Percentiles rank a stretch among this genome's conserved stretches.
These are phyloP conservation scores for Pelargonium nanum DNA, from an alignment of 345 rosid genomes.

Conservation along the genomic window DNA sequence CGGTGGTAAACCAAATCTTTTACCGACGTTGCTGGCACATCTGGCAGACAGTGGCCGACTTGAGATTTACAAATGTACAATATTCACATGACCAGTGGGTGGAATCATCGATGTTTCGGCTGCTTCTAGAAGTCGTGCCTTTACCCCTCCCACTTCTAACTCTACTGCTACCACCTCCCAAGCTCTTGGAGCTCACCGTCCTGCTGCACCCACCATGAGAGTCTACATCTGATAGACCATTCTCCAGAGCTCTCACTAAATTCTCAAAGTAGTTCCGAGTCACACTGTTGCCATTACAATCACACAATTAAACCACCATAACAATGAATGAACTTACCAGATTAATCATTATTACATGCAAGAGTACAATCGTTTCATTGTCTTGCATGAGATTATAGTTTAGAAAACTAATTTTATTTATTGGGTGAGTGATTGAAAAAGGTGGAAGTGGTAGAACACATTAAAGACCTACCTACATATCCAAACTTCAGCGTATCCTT, in stretches of 20 bases:
- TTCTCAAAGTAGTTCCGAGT: slow-evolving; percentile 94
- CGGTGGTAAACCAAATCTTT: background rate
- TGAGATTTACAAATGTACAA: slow-evolving; percentile 15
- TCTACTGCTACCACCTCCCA: slow-evolving; percentile 30
- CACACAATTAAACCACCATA: background rate
- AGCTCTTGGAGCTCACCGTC: slow-evolving; percentile 38
- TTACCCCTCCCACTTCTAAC: slow-evolving; percentile 41
- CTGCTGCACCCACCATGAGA: slow-evolving; percentile 53
- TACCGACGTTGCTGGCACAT: slow-evolving; percentile 15
- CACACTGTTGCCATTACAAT: slow-evolving; percentile 41
- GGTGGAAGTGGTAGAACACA: no score
- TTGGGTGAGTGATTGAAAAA: no score
- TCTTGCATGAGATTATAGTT: no score
- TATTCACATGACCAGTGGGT: slow-evolving; percentile 17
- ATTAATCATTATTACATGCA: background rate
- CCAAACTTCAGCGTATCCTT: no score
- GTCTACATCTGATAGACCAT: slow-evolving; percentile 84
- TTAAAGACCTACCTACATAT: no score
- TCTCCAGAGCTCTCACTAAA: slow-evolving; percentile 85
- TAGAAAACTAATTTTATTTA: no score
- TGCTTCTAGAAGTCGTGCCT: slow-evolving; percentile 29
- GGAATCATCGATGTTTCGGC: slow-evolving; percentile 29
- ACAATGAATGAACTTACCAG: background rate
- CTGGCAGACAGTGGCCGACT: slow-evolving; percentile 13
- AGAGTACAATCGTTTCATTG: no score